Percentiles rank a stretch among this genome's conserved stretches.
Conservation (phyloP, 257 asterid species). For the Solanum infundibuliforme region DNA sequence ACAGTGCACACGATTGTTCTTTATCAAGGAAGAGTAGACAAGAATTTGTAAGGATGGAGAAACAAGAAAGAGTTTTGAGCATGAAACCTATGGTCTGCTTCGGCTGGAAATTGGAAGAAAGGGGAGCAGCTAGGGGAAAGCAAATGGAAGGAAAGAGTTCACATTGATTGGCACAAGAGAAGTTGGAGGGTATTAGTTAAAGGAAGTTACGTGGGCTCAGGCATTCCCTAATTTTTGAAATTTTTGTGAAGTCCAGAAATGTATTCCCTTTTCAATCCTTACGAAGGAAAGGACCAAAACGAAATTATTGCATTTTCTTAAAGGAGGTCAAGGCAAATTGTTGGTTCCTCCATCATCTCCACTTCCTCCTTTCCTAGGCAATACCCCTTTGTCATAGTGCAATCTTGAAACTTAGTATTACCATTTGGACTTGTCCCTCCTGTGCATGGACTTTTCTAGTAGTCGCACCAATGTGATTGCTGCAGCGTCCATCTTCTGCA, state of each 20-base stretch:
- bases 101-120: neutral
- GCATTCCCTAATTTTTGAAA: neutral
- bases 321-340: neutral
- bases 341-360: neutral
- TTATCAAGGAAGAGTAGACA: neutral
- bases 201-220: neutral
- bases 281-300: neutral
- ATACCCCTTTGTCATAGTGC: neutral
- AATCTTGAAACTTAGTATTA: conserved; percentile 8
- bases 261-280: neutral
- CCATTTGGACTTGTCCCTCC: conserved; percentile 59
- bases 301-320: neutral
- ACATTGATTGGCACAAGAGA: neutral
- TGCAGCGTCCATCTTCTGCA: conserved; percentile 13
- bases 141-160: neutral
- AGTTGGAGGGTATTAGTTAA: neutral
- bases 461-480: conserved; percentile 32
- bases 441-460: conserved; percentile 29
- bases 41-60: neutral
- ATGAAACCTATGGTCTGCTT: neutral
- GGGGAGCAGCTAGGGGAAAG: neutral
- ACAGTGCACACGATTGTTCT: neutral
- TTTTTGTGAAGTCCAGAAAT: neutral
- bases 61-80: neutral
- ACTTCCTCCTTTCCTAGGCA: neutral